Conservation (phyloP, 1,139 yeast species). For the Geotrichum europaeum region DNA sequence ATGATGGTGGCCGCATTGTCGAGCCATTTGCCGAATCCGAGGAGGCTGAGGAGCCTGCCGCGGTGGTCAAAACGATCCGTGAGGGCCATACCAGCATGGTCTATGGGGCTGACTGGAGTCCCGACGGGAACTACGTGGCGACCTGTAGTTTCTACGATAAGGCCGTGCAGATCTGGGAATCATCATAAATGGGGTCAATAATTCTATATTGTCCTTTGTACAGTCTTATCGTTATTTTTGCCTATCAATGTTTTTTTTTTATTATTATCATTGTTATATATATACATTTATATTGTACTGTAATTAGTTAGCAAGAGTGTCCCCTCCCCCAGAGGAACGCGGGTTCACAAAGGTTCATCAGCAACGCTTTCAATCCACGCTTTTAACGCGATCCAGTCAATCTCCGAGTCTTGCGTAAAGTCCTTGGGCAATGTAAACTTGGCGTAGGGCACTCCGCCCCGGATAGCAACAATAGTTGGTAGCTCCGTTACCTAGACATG, state of each 20-base stretch:
- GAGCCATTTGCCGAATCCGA: conserved; percentile 29
- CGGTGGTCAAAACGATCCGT: conserved; percentile 47
- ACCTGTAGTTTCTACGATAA: conserved; percentile 92
- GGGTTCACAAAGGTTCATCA: conserved; percentile 21
- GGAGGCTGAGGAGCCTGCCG: conserved; percentile 35
- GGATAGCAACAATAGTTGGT: conserved; percentile 62
- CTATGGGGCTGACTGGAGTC: conserved; percentile 88
- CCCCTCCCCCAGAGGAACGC: too few relatives aligned
- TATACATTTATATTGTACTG: too few relatives aligned
- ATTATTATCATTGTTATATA: background rate
- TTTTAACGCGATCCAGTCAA: conserved; percentile 49
- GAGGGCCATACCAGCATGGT: conserved; percentile 86
- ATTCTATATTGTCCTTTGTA: too few relatives aligned
- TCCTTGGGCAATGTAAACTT: conserved; percentile 40
- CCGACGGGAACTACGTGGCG: conserved; percentile 43
- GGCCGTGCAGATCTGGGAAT: conserved; percentile 53
- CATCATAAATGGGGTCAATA: conserved; percentile 9
- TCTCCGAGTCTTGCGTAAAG: conserved; percentile 37
- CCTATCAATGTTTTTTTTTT: background rate
- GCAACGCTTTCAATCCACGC: conserved; percentile 51
- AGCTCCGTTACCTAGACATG: conserved; percentile 42
- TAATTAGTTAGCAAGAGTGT: too few relatives aligned
- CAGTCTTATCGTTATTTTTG: background rate
- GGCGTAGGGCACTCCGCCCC: conserved; percentile 59
- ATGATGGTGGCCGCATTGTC: conserved; percentile 80